Evolutionary conservation across 345 rosid species (phyloP), one percentile per base, ranked within the genome.

Genomic region (Camelina sativa): DNA sequence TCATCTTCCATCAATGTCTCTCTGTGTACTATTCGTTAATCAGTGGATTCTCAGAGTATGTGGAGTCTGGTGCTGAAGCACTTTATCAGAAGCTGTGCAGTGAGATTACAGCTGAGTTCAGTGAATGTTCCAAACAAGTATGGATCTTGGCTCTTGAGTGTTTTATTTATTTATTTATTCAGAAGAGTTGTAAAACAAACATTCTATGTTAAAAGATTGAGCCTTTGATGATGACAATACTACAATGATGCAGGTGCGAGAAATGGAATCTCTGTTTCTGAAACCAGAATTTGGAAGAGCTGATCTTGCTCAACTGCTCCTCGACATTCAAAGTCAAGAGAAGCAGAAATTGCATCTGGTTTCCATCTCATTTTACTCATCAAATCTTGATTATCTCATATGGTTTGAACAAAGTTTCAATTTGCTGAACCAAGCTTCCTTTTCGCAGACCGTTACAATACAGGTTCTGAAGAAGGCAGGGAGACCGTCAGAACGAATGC

Each of bases 111-210:
- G 60, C 50, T 4, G 92, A 88, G 82, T 94, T 94, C 86, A 91
- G 71, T 65, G 93, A 88, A 72, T 91, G 91, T 88, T 94, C 98
- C 0, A 88, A 89, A 90, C 95, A 91, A 79, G 97, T 93, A 6
- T 9, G 69, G 5, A 52, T 59, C 25, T 59, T 15, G 28, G 43
- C 43, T 35, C 0, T 28, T 28, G 30, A 34, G 35, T 37, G 2
- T 2, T 22, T 47, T 1, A 13, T 59, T 35, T 43, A 28, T n/a
- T 40, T 44, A 47, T 25, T 6, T 20, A 20, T 64, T 55, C 15
- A 76, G 9, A 28, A 28, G 6, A 13, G 7, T 12, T 48, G 67
- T 46, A 47, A 1, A 10, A n/a, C n/a, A 28, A 28, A 28, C 37
- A 34, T 35, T 54, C 8, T 9, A 5, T 64, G 48, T 19, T 47